Evolutionary conservation across 768 basidiomycete genomes (phyloP).

Genomic region (Piloderma croceum): DNA sequence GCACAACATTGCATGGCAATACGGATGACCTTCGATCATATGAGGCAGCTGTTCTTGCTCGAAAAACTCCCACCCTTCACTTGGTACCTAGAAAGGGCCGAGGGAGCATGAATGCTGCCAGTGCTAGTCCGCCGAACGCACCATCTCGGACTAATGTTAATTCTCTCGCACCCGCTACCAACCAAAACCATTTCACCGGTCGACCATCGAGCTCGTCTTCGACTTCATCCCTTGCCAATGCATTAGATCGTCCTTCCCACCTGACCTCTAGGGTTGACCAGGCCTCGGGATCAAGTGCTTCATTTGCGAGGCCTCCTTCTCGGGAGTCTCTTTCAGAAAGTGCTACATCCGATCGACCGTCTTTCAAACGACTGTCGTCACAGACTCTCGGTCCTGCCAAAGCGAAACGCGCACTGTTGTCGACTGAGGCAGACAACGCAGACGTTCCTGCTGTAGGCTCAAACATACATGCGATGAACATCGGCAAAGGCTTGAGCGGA

Average conservation of each 20-base stretch:
- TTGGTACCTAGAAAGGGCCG: constrained; percentile 41
- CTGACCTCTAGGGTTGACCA: constrained; percentile 1
- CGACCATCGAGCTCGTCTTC: constrained; percentile 34
- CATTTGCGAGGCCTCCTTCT: constrained; percentile 12
- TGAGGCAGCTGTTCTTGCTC: constrained; percentile 69
- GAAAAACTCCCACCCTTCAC: constrained; percentile 57
- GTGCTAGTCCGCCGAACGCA: constrained; percentile 16
- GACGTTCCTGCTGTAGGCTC: constrained; percentile 13
- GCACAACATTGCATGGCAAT: constrained; percentile 38
- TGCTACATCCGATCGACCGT: constrained; percentile 37
- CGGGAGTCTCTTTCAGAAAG: constrained; percentile 21
- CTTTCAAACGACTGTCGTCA: constrained; percentile 69
- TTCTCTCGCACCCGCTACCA: neutral
- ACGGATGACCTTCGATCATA: constrained; percentile 66
- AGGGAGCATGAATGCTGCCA: constrained; percentile 14
- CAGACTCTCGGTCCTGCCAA: constrained; percentile 62
- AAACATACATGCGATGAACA: neutral
- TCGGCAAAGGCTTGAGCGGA: neutral
- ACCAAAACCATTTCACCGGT: neutral
- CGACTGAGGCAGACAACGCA: constrained; percentile 29
- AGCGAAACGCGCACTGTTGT: constrained; percentile 47
- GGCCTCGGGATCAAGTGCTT: constrained; percentile 10
- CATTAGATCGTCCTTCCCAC: constrained; percentile 26
- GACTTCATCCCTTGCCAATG: constrained; percentile 35
- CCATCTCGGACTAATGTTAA: constrained; percentile 1